These are phyloP conservation scores for Macrotyloma uniflorum DNA, from an alignment of 306 rosid species.

Conservation along the genomic window DNA sequence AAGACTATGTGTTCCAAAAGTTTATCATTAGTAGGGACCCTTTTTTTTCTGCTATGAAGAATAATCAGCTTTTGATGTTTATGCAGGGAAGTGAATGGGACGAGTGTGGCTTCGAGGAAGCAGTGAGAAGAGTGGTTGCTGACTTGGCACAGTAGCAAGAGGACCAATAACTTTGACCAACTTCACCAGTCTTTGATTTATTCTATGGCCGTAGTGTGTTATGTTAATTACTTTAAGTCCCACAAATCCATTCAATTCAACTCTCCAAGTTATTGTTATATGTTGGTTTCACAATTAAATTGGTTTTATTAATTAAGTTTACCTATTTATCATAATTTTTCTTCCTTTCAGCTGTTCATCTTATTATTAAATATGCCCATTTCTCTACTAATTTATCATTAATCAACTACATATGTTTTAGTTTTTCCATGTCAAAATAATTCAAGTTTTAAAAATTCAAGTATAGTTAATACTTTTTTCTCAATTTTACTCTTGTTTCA, in stretches of 20 bases:
- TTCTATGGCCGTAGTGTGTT: not conserved
- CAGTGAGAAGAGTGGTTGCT: conserved; percentile 74
- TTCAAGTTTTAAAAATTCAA: no score
- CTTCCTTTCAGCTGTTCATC: not conserved
- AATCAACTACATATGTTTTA: no score
- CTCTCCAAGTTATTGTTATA: not conserved
- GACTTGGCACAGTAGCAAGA: conserved; percentile 47
- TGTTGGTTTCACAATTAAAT: conserved; percentile 8
- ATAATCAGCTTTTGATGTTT: not conserved
- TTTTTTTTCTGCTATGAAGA: not conserved
- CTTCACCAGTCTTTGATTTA: conserved; percentile 12
- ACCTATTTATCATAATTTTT: not conserved
- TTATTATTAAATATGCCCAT: not conserved
- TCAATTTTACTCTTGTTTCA: no score
- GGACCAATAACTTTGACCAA: conserved; percentile 20
- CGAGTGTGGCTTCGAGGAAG: conserved; percentile 85
- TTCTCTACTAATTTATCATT: not conserved
- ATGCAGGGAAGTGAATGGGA: conserved; percentile 80
- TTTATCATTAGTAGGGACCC: not conserved
- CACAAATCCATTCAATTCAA: not conserved
- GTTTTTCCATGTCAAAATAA: no score
- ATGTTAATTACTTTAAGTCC: not conserved
- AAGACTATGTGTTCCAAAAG: not conserved
- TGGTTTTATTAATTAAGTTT: not conserved
- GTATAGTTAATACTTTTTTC: no score